Base-by-base conservation (phyloP, 139 green algal genomes). In the Medakamo hakoo region DNA sequence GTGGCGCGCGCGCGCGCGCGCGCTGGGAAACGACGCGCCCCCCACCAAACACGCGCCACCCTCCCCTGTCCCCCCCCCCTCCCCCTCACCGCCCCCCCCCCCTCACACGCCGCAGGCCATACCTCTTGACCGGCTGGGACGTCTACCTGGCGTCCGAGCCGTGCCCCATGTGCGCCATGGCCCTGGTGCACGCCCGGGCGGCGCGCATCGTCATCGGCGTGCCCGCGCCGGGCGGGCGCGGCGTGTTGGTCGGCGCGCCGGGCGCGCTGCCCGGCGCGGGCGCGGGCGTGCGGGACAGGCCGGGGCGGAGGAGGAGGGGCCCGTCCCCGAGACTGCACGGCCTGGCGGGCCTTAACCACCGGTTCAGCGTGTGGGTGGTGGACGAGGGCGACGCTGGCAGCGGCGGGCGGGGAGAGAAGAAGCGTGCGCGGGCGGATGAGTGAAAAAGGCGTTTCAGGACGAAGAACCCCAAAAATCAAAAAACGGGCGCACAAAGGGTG, bases 161-260 rank as follows among this genome's bases (percentile, higher is more conserved):
- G 0, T 98, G 91, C 71, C 68, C 76, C 4, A 97, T 98, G 91
- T 98, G 91, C 62, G 85, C 84, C 18, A 97, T 97, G 91, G 90
- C 78, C 2, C 63, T 96, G 65, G 79, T 92, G 68, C 91, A 97
- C 75, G 87, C 76, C 1, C 68, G 91, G 0, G 58, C 95, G 24
- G 58, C 79, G 55, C 63, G 88, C 0, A 80, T 97, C 1, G 58
- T 93, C 0, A 92, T 78, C 68, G 82, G 71, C 55, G 14, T 49
- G 14, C 40, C 9, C 40, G 40, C 40, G 40, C 9, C 9, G 40
- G 9, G 40, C 9, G 9, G 9, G 40, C 16, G 40, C 40, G 40
- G 40, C 40, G 40, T 52, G 40, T 16, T 52, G 40, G 16, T n/a
- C n/a, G n/a, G n/a, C n/a, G n/a, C n/a, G n/a, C 40, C 9, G 40